phyloP scores from a whole-genome alignment of 169 alveolate species.

The Miamiensis avidus region DNA sequence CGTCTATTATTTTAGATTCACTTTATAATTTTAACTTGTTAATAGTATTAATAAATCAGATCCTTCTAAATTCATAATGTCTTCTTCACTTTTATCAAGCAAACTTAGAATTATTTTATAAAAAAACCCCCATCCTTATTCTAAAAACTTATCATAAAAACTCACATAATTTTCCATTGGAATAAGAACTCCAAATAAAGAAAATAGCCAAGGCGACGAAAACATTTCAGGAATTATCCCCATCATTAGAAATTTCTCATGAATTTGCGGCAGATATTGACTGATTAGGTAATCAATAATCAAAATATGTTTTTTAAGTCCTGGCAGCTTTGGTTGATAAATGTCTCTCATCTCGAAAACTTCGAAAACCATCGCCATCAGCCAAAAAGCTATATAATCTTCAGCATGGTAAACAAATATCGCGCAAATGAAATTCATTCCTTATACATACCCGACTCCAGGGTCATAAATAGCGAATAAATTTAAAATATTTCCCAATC shows the following conservation, averaged over 20 bases:
- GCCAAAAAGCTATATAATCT: constrained; percentile 19
- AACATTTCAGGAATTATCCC: not conserved
- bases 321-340: constrained; percentile 14
- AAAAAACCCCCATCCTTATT: constrained; percentile 11
- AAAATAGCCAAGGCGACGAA: constrained; percentile 17
- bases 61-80: not conserved
- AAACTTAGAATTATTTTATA: constrained; percentile 10
- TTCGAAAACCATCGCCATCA: constrained; percentile 4
- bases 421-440: constrained; percentile 18
- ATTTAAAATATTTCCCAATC: not conserved
- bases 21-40: not conserved
- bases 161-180: constrained; percentile 3
- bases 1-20: not conserved
- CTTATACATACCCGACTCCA: constrained; percentile 17
- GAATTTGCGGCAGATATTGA: constrained; percentile 5
- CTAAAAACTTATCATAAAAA: constrained; percentile 14
- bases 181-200: constrained; percentile 7
- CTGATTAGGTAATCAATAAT: constrained; percentile 7
- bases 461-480: constrained; percentile 20
- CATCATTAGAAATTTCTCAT: not conserved
- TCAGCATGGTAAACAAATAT: constrained; percentile 21
- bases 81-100: constrained; percentile 1
- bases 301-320: constrained; percentile 2
- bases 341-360: constrained; percentile 20
- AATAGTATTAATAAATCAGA: constrained; percentile 1